These are phyloP conservation scores for Cutaneotrichosporon cavernicola DNA, from an alignment of 1,284 basidiomycete species.

Conservation along the genomic window DNA sequence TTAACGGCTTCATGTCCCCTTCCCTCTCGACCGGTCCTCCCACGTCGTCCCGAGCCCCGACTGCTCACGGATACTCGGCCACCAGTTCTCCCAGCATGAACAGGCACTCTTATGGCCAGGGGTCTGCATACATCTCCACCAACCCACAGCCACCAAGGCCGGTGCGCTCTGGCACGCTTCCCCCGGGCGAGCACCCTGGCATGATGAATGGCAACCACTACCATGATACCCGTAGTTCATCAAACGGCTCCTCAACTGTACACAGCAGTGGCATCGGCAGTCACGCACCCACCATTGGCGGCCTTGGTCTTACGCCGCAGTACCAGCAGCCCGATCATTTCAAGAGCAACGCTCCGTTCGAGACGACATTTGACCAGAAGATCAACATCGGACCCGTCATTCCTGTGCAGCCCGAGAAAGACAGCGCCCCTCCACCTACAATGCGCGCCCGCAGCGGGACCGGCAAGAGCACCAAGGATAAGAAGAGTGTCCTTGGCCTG, in stretches of 20 bases:
- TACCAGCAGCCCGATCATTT: slow-evolving; percentile 15
- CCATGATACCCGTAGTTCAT: slow-evolving; percentile 1
- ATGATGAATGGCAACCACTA: slow-evolving; percentile 10
- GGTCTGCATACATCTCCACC: slow-evolving; percentile 7
- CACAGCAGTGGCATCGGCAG: slow-evolving; percentile 22
- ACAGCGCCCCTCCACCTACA: slow-evolving; percentile 40
- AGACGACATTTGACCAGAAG: slow-evolving; percentile 42
- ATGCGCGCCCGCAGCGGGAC: slow-evolving; percentile 51
- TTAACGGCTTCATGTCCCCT: slow-evolving; percentile 16
- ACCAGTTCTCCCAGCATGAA: slow-evolving; percentile 49
- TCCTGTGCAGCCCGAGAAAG: slow-evolving; percentile 32
- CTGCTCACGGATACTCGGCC: slow-evolving; percentile 34
- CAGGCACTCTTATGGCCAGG: slow-evolving; percentile 38
- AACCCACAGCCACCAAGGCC: slow-evolving; percentile 41
- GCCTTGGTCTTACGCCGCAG: slow-evolving; percentile 32
- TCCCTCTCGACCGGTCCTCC: slow-evolving; percentile 10
- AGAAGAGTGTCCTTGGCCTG: slow-evolving; percentile 54
- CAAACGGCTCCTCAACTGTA: slow-evolving; percentile 17
- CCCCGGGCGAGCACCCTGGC: slow-evolving; percentile 37
- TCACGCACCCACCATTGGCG: neutral
- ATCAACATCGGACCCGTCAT: slow-evolving; percentile 34
- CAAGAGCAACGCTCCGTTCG: slow-evolving; percentile 25
- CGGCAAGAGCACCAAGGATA: slow-evolving; percentile 52
- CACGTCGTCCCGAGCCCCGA: slow-evolving; percentile 18
- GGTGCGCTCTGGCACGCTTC: slow-evolving; percentile 49